Percentiles rank a stretch among this genome's conserved stretches.
Evolutionary conservation across 257 asterid species (phyloP).

Genomic region (Solanum ossicruentum): DNA sequence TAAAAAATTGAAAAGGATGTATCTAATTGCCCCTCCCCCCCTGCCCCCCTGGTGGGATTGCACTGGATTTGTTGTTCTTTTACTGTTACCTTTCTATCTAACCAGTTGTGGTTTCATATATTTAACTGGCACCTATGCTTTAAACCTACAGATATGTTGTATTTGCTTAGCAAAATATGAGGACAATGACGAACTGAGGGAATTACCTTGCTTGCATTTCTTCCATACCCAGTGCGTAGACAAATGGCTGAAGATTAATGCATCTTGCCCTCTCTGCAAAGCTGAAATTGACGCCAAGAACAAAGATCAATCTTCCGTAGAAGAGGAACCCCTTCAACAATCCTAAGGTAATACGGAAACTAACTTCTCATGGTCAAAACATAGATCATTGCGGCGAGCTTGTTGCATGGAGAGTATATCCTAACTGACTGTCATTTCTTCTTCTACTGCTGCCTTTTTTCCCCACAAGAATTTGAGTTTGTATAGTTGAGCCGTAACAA

Average conservation of each 20-base stretch:
- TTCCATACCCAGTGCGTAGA: slow-evolving; percentile 30
- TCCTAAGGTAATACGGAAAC: not conserved
- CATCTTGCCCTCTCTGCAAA: slow-evolving; percentile 34
- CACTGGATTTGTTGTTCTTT: no score
- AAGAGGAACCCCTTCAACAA: slow-evolving; percentile 14
- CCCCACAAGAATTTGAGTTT: not conserved
- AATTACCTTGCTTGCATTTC: slow-evolving; percentile 32
- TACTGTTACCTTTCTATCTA: not conserved
- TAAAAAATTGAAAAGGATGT: not conserved
- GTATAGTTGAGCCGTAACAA: not conserved
- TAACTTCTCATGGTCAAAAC: not conserved
- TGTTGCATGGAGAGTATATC: not conserved
- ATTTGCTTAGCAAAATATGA: slow-evolving; percentile 28
- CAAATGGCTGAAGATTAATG: slow-evolving; percentile 33
- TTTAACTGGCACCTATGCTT: not conserved
- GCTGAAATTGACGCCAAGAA: slow-evolving; percentile 12
- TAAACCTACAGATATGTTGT: slow-evolving; percentile 19
- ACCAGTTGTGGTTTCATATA: not conserved
- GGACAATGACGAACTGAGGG: slow-evolving; percentile 32
- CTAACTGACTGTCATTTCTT: not conserved
- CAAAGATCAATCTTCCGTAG: not conserved
- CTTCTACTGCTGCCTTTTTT: not conserved
- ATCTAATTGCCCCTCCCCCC: not conserved
- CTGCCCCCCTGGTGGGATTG: no score
- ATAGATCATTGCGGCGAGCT: not conserved